Conservation (phyloP, 116 monocot genomes). For the Dioscorea cayenensis region DNA sequence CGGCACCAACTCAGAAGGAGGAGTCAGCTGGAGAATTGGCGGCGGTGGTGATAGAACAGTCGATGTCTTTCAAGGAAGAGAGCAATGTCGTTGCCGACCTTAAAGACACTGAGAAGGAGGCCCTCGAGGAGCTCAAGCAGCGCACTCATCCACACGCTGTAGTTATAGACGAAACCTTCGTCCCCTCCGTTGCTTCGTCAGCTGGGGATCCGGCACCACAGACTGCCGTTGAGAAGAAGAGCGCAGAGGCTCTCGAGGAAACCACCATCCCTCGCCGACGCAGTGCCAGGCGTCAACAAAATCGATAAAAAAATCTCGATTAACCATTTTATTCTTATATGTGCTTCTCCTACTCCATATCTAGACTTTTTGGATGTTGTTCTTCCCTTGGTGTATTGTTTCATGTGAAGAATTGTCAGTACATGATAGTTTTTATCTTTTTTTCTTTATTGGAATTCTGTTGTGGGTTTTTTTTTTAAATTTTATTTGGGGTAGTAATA, state of each 20-base stretch:
- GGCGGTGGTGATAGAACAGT: neutral
- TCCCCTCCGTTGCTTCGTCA: neutral
- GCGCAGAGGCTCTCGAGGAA: conserved; percentile 30
- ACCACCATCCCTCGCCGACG: conserved; percentile 6
- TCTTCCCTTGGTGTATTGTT: too few relatives aligned
- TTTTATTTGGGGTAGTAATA: too few relatives aligned
- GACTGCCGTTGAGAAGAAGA: conserved; percentile 19
- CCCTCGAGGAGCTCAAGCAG: conserved; percentile 44
- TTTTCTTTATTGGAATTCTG: too few relatives aligned
- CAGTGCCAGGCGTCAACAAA: neutral
- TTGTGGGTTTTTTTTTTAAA: too few relatives aligned
- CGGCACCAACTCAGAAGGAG: neutral
- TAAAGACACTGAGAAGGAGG: conserved; percentile 30
- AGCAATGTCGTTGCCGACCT: conserved; percentile 16
- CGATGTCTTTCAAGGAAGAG: conserved; percentile 31
- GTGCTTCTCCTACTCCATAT: too few relatives aligned
- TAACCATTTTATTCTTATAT: too few relatives aligned
- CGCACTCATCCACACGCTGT: conserved; percentile 25
- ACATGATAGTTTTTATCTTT: too few relatives aligned
- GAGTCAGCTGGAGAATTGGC: neutral
- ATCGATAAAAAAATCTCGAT: neutral
- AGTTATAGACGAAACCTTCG: neutral
- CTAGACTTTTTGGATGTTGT: too few relatives aligned
- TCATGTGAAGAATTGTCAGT: too few relatives aligned
- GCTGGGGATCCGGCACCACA: conserved; percentile 9